phyloP scores from a whole-genome alignment of 2,329 filamentous ascomycete genomes.

The Phialemoniopsis sp. region DNA sequence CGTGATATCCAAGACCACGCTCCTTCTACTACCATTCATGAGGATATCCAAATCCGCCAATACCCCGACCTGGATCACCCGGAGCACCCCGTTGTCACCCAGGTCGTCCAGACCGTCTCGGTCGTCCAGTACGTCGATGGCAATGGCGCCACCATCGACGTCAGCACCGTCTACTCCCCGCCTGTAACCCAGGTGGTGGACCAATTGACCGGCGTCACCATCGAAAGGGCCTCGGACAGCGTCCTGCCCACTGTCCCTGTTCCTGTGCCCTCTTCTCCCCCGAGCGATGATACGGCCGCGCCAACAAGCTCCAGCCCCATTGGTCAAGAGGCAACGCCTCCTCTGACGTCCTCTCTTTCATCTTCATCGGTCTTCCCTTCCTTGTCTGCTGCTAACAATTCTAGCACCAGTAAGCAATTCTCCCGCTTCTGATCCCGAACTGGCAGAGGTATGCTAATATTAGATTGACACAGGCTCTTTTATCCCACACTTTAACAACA shows the following conservation, averaged over 20 bases:
- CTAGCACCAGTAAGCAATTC: constrained; percentile 10
- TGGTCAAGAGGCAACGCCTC: constrained; percentile 13
- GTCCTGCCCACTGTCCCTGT: constrained; percentile 1
- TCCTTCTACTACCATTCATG: too few species aligned
- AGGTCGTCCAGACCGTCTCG: constrained; percentile 50
- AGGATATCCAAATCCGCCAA: too few species aligned
- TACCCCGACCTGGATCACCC: constrained; percentile 7
- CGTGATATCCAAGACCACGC: constrained; percentile 19
- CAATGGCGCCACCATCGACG: constrained; percentile 36
- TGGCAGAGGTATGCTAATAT: constrained; percentile 1
- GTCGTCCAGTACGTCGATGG: constrained; percentile 49
- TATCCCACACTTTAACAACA: constrained; percentile 16
- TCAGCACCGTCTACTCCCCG: constrained; percentile 34
- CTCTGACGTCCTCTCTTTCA: constrained; percentile 24
- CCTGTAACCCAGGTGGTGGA: constrained; percentile 31
- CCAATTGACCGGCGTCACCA: constrained; percentile 28
- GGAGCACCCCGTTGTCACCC: constrained; percentile 28
- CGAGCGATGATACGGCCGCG: constrained; percentile 14
- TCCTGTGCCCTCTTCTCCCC: not conserved
- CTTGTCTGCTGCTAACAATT: constrained; percentile 1
- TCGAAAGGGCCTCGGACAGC: constrained; percentile 13
- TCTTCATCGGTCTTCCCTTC: constrained; percentile 11
- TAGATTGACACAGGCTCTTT: constrained; percentile 6
- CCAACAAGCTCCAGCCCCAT: constrained; percentile 9
- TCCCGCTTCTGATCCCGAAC: not conserved